Evolutionary conservation across 164 flowering plant genomes (phyloP), one percentile per base, ranked within the genome.

Genomic region (Dillenia turbinata): DNA sequence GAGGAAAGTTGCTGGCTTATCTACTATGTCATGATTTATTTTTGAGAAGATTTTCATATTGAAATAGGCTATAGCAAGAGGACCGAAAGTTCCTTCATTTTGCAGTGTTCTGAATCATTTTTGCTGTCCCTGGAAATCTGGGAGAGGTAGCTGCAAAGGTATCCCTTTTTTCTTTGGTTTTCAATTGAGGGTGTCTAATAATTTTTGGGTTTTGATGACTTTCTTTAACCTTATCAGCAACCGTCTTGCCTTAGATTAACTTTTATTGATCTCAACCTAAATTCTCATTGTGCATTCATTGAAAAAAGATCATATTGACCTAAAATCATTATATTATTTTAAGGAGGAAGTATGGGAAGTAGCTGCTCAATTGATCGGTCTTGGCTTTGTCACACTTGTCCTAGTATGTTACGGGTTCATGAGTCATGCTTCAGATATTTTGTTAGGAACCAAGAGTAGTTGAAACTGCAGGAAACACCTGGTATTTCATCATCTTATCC

Each of bases 261-360:
- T 2, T 26, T 26, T 5, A 26, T 26, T 26, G 33, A 26, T 26
- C 33, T 26, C 33, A 26, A 26, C 33, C 33, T 26, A 3, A 26
- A 26, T 26, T 5, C 5, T 3, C 33, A 26, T 26, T 5, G 5
- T 26, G 33, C 33, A 26, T 26, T 26, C n/a, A n/a, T n/a, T n/a
- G n/a, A n/a, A 26, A 26, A 26, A 26, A 26, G 1, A 1, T 3
- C 33, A 26, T 26, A 26, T 26, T 26, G 33, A 26, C 33, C 33
- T 26, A 26, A 26, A 26, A 26, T 26, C 33, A 26, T 26, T 2
- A n/a, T n/a, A 26, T 26, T 26, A 26, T 26, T 73, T 61, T 67
- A 74, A 90, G 98, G 97, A 93, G 73, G 98, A 93, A 80, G 97
- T 93, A 47, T 93, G 98, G 98, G 98, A 90, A 76, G 98, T 93